A percentile compares a stretch with the other conserved stretches of the same genome.
phyloP scores from a whole-genome alignment of 2,329 filamentous ascomycete genomes.

The Claviceps monticola region DNA sequence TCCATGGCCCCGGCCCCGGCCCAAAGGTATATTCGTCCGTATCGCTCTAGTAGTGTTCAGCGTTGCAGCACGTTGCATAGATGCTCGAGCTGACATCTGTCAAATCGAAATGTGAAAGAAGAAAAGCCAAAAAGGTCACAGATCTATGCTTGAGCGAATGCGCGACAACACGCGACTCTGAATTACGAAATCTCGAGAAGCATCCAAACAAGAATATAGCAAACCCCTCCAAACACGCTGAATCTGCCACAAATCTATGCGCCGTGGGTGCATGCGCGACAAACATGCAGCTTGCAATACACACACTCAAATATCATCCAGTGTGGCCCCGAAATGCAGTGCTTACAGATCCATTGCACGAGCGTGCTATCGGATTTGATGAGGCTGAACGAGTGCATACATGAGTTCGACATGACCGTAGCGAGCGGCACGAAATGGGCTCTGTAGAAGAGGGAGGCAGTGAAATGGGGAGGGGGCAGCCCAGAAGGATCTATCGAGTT shows the following conservation, averaged over 20 bases:
- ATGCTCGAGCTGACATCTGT: not conserved
- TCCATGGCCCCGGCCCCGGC: not conserved
- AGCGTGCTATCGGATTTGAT: conserved; percentile 54
- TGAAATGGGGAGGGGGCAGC: not conserved
- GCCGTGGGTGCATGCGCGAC: conserved; percentile 40
- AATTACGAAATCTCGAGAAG: too few relatives aligned
- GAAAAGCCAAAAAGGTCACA: not conserved
- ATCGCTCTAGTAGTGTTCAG: not conserved
- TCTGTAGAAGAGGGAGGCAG: not conserved
- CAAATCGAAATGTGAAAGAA: not conserved
- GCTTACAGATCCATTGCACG: conserved; percentile 51
- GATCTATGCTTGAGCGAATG: conserved; percentile 7
- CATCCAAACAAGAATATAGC: too few relatives aligned
- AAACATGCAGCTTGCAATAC: conserved; percentile 54
- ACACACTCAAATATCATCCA: conserved; percentile 58
- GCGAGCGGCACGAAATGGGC: not conserved
- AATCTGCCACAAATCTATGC: conserved; percentile 7
- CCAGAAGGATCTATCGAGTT: not conserved
- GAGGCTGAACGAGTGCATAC: conserved; percentile 49
- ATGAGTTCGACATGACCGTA: conserved; percentile 36
- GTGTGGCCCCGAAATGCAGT: conserved; percentile 50
- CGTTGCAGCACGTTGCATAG: not conserved
- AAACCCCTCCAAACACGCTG: not conserved
- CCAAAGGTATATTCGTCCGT: not conserved
- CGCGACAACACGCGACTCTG: too few relatives aligned